Base-by-base conservation (phyloP, 2,329 filamentous ascomycete species). In the Aspergillus uvarum region DNA sequence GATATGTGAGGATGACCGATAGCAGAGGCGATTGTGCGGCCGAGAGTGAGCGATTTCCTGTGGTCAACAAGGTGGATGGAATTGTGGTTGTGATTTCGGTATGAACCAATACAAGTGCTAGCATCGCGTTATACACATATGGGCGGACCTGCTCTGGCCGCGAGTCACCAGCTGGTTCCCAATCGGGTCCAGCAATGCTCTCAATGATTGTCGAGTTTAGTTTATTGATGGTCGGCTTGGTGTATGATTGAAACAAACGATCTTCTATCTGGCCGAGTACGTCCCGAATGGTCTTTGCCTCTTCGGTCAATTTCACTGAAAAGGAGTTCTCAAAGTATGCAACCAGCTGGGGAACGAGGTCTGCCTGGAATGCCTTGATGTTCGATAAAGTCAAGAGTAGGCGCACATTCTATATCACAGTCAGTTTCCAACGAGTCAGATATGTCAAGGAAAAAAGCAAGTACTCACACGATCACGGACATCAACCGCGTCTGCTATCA, bases 301-400 rank as follows among this genome's bases (percentile, higher is more conserved):
- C 95, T 64, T 97, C 94, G 1, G 92, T 96, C 61, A 99, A 84
- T 72, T 96, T 96, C 63, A 98, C 91, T 1, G 91, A 92, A 77
- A 99, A 99, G 58, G 91, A 87, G 53, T 91, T 92, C 74, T 99
- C 95, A 70, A 98, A 99, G 71, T 95, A 90, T 4, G 89, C 86
- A 72, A 96, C 91, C n/a, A 99, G 84, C 67, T 88, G 88, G 0
- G 94, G 94, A 1, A 98, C 90, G 32, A 94, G 85, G 63, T 95
- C 88, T 24, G 87, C 83, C 59, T 92, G 89, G 42, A 99, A 86
- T 24, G 89, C 85, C 70, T 94, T 89, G 61, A 99, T 86, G 74
- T 99, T 99, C 72, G 91, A 95, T 26, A 99, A 83, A 1, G 95
- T 99, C 55, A 99, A 82, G 47, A 99, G 89, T 84, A 97, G 94